Evolutionary conservation across 371 early-diverging fungal genomes (phyloP), one percentile per base, ranked within the genome.

Genomic region (Mucor saturninus): DNA sequence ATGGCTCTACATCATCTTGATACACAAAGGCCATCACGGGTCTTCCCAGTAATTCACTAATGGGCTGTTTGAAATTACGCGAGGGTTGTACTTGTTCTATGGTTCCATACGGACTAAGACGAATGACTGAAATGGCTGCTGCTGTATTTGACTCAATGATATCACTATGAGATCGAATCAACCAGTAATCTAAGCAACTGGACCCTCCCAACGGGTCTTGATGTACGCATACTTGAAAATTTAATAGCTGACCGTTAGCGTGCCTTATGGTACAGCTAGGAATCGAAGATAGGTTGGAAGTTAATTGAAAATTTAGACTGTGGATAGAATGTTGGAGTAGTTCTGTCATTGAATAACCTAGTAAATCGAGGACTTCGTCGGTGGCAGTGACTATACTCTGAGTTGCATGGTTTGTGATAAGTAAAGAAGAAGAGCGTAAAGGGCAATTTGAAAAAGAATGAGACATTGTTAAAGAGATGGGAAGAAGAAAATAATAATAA

Each of bases 341-440:
- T n/a, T 70, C 71, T 31, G 42, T 14, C 49, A 65, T 38, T 26
- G 59, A 40, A 40, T 75, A 73, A 21, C 75, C 75, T 15, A 75
- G 53, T 13, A 69, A 55, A 38, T 68, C 56, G 48, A 77, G 71
- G 29, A 77, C 67, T 40, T 77, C 71, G 38, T 77, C 78, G 1
- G 78, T 74, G 2, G 73, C 78, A 21, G 75, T 71, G n/a, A 77
- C 67, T 43, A 77, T 77, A n/a, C 64, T 60, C 26, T 67, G 68
- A n/a, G 67, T 67, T 15, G 49, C 54, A 15, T 67, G 71, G 35
- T 69, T 54, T 3, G 71, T 54, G 26, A 77, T 71, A n/a, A 74
- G 53, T 30, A 77, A 57, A 10, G 69, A 71, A 7, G 75, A 74
- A 11, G 68, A 68, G 2, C 72, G 57, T 42, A 72, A 54, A 31